phyloP scores from a whole-genome alignment of 2,329 filamentous ascomycete species.

The Ascochyta clinopodiicola region DNA sequence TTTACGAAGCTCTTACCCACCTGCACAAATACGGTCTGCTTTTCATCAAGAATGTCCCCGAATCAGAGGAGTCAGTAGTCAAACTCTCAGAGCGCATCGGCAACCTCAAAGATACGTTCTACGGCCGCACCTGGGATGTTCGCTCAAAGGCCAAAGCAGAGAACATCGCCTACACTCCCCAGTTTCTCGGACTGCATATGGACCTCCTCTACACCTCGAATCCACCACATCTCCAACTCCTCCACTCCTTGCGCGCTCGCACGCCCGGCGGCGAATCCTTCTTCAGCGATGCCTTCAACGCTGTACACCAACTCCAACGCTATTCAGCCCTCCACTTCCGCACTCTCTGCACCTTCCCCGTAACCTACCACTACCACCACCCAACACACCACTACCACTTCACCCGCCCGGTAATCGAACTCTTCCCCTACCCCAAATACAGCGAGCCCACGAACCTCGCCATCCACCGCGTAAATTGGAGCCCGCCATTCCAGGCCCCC shows the following conservation, averaged over 20 bases:
- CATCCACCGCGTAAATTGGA: slow-evolving; percentile 67
- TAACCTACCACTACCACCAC: slow-evolving; percentile 74
- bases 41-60: slow-evolving; percentile 77
- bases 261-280: slow-evolving; percentile 82
- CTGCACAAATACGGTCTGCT: slow-evolving; percentile 74
- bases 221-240: slow-evolving; percentile 81
- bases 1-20: slow-evolving; percentile 67
- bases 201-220: slow-evolving; percentile 86
- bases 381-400: slow-evolving; percentile 66
- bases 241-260: slow-evolving; percentile 87
- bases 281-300: slow-evolving; percentile 78
- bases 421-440: slow-evolving; percentile 35
- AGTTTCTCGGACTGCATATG: slow-evolving; percentile 87
- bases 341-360: slow-evolving; percentile 52
- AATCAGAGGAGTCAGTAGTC: slow-evolving; percentile 69
- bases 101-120: slow-evolving; percentile 83
- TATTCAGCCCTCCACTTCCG: slow-evolving; percentile 39
- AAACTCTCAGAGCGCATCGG: slow-evolving; percentile 76
- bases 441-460: slow-evolving; percentile 39
- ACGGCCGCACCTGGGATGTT: slow-evolving; percentile 91
- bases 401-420: slow-evolving; percentile 63
- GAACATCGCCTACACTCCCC: slow-evolving; percentile 87
- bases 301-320: slow-evolving; percentile 55
- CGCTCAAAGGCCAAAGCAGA: slow-evolving; percentile 80
- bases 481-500: slow-evolving; percentile 77